Conservation (phyloP, 2,329 filamentous ascomycete species). For the Diplocarpon mali region DNA sequence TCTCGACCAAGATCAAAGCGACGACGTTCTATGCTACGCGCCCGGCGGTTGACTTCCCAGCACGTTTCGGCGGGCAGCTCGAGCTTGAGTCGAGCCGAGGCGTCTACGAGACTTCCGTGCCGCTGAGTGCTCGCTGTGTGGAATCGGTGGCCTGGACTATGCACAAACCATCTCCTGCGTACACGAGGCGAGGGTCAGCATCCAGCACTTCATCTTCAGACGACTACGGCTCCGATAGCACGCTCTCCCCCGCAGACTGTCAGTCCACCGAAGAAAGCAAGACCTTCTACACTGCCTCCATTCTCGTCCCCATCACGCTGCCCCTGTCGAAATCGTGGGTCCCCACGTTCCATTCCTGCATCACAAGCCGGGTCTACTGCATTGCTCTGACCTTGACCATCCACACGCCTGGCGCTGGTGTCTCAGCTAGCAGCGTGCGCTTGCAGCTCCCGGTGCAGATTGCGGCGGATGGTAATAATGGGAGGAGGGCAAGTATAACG, state of each 20-base stretch:
- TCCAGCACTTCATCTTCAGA: conserved; percentile 19
- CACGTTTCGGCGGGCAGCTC: conserved; percentile 9
- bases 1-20: conserved; percentile 24
- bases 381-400: conserved; percentile 48
- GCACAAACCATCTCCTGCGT: conserved; percentile 16
- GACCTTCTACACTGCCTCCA: conserved; percentile 43
- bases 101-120: conserved; percentile 18
- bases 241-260: background rate
- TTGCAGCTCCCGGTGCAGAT: conserved; percentile 25
- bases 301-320: conserved; percentile 52
- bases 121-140: conserved; percentile 25
- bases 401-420: conserved; percentile 35
- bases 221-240: conserved; percentile 15
- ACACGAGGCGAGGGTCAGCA: conserved; percentile 19
- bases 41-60: conserved; percentile 16
- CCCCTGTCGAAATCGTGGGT: conserved; percentile 50
- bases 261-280: conserved; percentile 3
- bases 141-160: conserved; percentile 25
- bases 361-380: conserved; percentile 51
- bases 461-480: conserved; percentile 19
- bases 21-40: conserved; percentile 21
- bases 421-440: conserved; percentile 28
- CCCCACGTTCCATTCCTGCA: conserved; percentile 60
- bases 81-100: conserved; percentile 19
- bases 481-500: conserved; percentile 13